Base-by-base conservation (phyloP, 148 eudicot species). In the Chenopodium quinoa region DNA sequence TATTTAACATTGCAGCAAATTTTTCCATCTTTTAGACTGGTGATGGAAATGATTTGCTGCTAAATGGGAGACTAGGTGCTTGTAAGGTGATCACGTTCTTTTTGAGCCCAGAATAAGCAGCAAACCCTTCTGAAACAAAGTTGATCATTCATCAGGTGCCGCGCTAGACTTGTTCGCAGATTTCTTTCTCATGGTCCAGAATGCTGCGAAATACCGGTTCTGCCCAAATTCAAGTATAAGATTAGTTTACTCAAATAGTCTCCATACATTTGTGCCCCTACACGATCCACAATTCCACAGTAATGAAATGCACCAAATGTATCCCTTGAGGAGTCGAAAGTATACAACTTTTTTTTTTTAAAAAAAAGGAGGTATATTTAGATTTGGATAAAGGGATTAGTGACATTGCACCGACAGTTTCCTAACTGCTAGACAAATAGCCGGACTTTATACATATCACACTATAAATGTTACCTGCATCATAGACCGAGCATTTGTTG, bases 161-260 rank as follows among this genome's bases (percentile, higher is more conserved):
- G 40, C 76, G 68, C 27, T n/a, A 37, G 3, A 52, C 63, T 60
- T 79, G 46, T 76, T 79, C 25, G 74, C 83, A 37, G 78, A 17
- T 79, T 80, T 89, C 90, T 95, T 95, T 65, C 89, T 90, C 99
- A 95, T 95, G 46, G 95, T 91, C 99, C 99, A 95, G 83, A 93
- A 95, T 44, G 92, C 92, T 34, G 95, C 88, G 65, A 80, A 88
- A 80, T 95, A 95, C 73, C 88, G 93, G 80, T 95, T 95, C 99
- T 95, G 93, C 81, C 86, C 73, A 67, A 69, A 84, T 63, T 73
- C n/a, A 80, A 76, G 37, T 0, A 44, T 9, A 9, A 20, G 5
- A 66, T 81, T 22, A 68, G 52, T 23, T 7, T 4, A 16, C 8
- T 34, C 40, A 3, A 34, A 34, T 40, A 40, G 44, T 19, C 14